Percentiles rank a stretch among this genome's conserved stretches.
Evolutionary conservation across 139 green algal genomes (phyloP).

Genomic region (Coccomyxa sp.): DNA sequence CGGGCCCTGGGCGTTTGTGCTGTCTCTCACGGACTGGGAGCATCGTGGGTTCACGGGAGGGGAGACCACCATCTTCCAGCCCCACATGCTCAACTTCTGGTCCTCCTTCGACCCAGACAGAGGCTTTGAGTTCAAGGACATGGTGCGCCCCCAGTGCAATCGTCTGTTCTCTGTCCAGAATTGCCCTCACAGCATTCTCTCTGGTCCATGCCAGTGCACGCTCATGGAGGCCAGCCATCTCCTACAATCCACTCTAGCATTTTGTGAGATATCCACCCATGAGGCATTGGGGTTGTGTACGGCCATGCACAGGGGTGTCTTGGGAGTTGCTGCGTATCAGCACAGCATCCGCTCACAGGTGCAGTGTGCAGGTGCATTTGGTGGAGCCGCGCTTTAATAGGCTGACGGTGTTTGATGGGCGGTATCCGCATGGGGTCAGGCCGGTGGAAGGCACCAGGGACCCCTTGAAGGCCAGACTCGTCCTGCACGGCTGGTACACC

Average conservation of each 20-base stretch:
- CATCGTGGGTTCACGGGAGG: constrained; percentile 58
- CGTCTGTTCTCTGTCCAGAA: not conserved
- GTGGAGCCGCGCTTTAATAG: constrained; percentile 60
- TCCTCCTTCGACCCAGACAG: constrained; percentile 29
- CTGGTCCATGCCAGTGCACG: not conserved
- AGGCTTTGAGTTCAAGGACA: constrained; percentile 57
- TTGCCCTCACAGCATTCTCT: not conserved
- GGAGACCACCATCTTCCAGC: constrained; percentile 71
- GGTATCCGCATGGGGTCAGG: constrained; percentile 72
- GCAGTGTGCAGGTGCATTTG: constrained; percentile 20
- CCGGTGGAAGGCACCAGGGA: constrained; percentile 59
- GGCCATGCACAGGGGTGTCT: not conserved
- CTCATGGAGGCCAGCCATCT: not conserved
- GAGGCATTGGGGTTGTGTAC: not conserved
- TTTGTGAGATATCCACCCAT: not conserved
- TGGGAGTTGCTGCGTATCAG: not conserved
- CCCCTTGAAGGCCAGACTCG: constrained; percentile 57
- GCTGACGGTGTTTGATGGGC: constrained; percentile 53
- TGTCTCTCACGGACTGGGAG: constrained; percentile 62
- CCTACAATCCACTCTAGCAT: not conserved
- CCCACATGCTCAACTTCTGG: constrained; percentile 72
- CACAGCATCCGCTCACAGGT: not conserved
- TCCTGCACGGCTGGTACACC: constrained; percentile 85
- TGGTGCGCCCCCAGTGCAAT: constrained; percentile 31
- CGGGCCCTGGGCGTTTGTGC: constrained; percentile 80